Conservation (phyloP, 1,139 yeast genomes). For the Insectozyma bohioensis region DNA sequence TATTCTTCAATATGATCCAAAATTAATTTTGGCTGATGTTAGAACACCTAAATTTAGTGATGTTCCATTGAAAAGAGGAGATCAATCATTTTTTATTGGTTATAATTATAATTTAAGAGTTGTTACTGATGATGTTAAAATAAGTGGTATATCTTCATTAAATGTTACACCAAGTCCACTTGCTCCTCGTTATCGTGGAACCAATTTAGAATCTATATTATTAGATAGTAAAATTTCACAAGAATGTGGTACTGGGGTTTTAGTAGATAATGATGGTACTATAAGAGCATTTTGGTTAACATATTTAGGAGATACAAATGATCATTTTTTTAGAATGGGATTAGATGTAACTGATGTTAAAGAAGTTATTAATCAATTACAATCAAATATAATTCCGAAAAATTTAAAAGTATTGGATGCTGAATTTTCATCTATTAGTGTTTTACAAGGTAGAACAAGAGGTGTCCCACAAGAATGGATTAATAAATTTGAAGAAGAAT, state of each 20-base stretch:
- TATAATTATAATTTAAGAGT: slow-evolving; percentile 70
- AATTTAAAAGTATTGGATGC: slow-evolving; percentile 71
- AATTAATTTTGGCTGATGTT: slow-evolving; percentile 44
- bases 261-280: slow-evolving; percentile 77
- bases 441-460: slow-evolving; percentile 76
- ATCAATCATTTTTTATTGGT: slow-evolving; percentile 74
- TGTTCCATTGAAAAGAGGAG: slow-evolving; percentile 70
- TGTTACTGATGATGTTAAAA: slow-evolving; percentile 72
- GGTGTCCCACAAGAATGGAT: slow-evolving; percentile 90
- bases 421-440: slow-evolving; percentile 68
- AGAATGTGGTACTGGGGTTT: slow-evolving; percentile 78
- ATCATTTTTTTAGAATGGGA: slow-evolving; percentile 75
- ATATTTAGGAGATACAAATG: slow-evolving; percentile 71
- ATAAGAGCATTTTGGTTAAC: slow-evolving; percentile 84
- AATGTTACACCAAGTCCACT: slow-evolving; percentile 69
- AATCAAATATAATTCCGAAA: slow-evolving; percentile 51
- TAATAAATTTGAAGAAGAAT: slow-evolving; percentile 55
- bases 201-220: slow-evolving; percentile 75
- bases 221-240: slow-evolving; percentile 72
- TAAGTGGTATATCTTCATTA: slow-evolving; percentile 73
- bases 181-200: slow-evolving; percentile 82
- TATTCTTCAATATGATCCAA: slow-evolving; percentile 79
- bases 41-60: slow-evolving; percentile 62
- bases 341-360: slow-evolving; percentile 67
- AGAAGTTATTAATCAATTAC: slow-evolving; percentile 56